Evolutionary conservation across 2,329 filamentous ascomycete genomes (phyloP).

Genomic region (Seiridium cupressi): DNA sequence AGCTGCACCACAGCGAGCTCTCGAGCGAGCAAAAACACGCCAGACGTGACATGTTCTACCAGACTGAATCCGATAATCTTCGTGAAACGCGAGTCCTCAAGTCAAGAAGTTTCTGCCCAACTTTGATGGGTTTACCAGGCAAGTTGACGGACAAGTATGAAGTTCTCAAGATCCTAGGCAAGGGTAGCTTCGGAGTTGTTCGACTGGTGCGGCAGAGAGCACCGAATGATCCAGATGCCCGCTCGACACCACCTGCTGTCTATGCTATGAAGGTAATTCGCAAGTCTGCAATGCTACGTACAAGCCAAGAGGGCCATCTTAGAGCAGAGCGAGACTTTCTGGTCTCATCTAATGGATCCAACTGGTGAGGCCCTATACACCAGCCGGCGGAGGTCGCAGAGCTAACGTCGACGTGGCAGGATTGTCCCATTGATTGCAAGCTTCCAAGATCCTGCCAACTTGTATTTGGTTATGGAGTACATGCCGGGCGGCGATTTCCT

Average conservation of each 20-base stretch:
- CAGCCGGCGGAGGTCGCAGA: not conserved
- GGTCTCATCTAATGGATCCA: slow-evolving; percentile 81
- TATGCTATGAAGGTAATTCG: slow-evolving; percentile 98
- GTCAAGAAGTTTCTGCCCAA: slow-evolving; percentile 46
- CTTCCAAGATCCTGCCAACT: slow-evolving; percentile 79
- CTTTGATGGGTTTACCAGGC: slow-evolving; percentile 38
- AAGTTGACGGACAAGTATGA: slow-evolving; percentile 69
- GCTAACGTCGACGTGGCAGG: slow-evolving; percentile 40
- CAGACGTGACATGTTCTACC: slow-evolving; percentile 57
- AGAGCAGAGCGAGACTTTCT: slow-evolving; percentile 90
- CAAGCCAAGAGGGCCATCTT: slow-evolving; percentile 88
- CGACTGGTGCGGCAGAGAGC: slow-evolving; percentile 72
- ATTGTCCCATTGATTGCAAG: slow-evolving; percentile 83
- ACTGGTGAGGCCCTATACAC: slow-evolving; percentile 53
- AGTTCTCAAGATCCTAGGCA: slow-evolving; percentile 77
- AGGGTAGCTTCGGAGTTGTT: slow-evolving; percentile 93
- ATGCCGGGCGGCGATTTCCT: slow-evolving; percentile 97
- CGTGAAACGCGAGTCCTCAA: slow-evolving; percentile 72
- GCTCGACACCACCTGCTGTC: slow-evolving; percentile 51
- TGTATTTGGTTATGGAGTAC: slow-evolving; percentile 97
- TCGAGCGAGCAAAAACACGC: slow-evolving; percentile 52
- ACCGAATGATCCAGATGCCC: not conserved
- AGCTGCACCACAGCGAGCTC: slow-evolving; percentile 57
- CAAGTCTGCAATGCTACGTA: slow-evolving; percentile 89
- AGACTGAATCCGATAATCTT: slow-evolving; percentile 71